Evolutionary conservation across 2,329 filamentous ascomycete species (phyloP).

Genomic region (Calonectria hawksworthii): DNA sequence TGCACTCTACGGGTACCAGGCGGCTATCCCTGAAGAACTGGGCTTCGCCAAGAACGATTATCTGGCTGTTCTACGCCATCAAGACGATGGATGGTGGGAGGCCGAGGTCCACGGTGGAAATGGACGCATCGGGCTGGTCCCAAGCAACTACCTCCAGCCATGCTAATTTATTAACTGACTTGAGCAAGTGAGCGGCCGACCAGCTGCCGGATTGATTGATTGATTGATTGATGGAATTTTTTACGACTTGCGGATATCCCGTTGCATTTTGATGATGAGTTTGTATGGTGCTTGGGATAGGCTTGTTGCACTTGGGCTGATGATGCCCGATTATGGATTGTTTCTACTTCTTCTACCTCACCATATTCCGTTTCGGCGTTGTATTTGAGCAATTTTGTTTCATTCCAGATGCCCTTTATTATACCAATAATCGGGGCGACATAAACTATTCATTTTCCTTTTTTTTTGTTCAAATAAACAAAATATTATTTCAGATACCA

Average conservation of each 20-base stretch:
- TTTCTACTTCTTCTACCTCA: constrained; percentile 5
- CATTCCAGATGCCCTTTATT: constrained; percentile 29
- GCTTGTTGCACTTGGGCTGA: constrained; percentile 15
- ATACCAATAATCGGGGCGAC: constrained; percentile 21
- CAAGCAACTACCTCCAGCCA: constrained; percentile 76
- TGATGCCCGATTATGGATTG: constrained; percentile 27
- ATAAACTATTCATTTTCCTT: constrained; percentile 5
- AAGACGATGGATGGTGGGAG: constrained; percentile 99
- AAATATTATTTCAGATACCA: background rate
- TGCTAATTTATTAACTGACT: constrained; percentile 51
- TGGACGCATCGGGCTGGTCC: constrained; percentile 72
- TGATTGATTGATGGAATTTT: constrained; percentile 19
- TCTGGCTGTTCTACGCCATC: constrained; percentile 87
- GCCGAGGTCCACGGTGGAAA: constrained; percentile 85
- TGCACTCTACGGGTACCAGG: constrained; percentile 93
- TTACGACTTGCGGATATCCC: constrained; percentile 33
- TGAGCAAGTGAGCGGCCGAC: constrained; percentile 25
- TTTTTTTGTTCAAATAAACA: constrained; percentile 5
- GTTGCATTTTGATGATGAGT: constrained; percentile 29
- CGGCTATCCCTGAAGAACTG: constrained; percentile 95
- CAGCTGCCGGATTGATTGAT: constrained; percentile 25
- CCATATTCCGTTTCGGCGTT: constrained; percentile 30
- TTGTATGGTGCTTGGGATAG: constrained; percentile 31
- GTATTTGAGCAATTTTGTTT: constrained; percentile 36
- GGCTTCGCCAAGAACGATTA: constrained; percentile 94